Percentiles rank a stretch among this genome's conserved stretches.
Evolutionary conservation across 2,329 filamentous ascomycete species (phyloP).

Genomic region (Calycina herbarum): DNA sequence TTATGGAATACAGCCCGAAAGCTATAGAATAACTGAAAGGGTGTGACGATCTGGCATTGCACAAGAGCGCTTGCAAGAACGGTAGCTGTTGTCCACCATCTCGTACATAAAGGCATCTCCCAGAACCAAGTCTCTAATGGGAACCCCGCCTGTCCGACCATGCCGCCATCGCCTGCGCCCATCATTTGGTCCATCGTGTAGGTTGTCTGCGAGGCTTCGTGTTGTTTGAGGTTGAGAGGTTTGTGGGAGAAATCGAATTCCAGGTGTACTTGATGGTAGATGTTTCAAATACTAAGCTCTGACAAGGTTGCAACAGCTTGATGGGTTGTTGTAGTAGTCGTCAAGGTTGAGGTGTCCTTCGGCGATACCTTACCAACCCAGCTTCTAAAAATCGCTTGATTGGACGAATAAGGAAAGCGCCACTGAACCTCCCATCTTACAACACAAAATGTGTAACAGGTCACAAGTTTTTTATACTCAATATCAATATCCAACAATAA

Average conservation of each 20-base stretch:
- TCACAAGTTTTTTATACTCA: background rate
- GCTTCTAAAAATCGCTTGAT: background rate
- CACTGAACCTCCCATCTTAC: background rate
- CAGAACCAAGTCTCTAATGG: slow-evolving; percentile 98
- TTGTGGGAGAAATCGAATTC: background rate
- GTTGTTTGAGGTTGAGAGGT: background rate
- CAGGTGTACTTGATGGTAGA: background rate
- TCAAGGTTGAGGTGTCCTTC: slow-evolving; percentile 10
- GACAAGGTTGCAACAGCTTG: background rate
- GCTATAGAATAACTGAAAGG: slow-evolving; percentile 97
- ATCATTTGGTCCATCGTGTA: slow-evolving; percentile 39
- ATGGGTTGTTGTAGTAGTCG: background rate
- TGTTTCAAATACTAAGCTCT: background rate
- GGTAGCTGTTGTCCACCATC: slow-evolving; percentile 95
- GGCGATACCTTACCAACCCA: slow-evolving; percentile 8
- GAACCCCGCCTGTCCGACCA: slow-evolving; percentile 59
- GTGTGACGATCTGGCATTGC: slow-evolving; percentile 88
- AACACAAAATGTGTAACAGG: background rate
- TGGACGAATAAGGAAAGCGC: slow-evolving; percentile 4
- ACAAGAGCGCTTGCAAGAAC: slow-evolving; percentile 85
- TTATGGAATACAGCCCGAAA: slow-evolving; percentile 89
- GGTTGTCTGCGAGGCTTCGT: slow-evolving; percentile 10
- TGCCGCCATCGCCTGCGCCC: slow-evolving; percentile 36
- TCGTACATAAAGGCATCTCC: slow-evolving; percentile 94
- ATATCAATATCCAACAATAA: no score